These are phyloP conservation scores for Tieghemostelium lacteum DNA, from an alignment of 78 protist genomes.

Conservation along the genomic window DNA sequence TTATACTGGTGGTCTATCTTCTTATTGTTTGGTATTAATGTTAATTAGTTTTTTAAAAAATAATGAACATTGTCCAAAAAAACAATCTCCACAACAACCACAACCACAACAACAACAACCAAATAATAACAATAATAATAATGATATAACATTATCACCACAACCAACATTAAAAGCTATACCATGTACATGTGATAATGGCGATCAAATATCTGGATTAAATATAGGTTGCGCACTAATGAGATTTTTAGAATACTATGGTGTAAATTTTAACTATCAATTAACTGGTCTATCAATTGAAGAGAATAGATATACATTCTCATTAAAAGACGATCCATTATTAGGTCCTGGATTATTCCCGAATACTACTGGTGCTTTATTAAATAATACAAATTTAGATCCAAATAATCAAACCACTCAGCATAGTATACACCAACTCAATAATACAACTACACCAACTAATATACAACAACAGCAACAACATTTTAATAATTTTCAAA, in stretches of 20 bases:
- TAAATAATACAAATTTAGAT: constrained; percentile 9
- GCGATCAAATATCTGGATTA: constrained; percentile 47
- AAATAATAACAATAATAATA: neutral
- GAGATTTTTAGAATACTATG: constrained; percentile 75
- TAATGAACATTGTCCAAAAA: constrained; percentile 78
- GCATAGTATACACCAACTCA: neutral
- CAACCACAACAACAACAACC: neutral
- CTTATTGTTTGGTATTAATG: constrained; percentile 71
- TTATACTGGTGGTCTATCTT: constrained; percentile 66
- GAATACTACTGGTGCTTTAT: neutral
- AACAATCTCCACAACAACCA: neutral
- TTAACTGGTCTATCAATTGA: constrained; percentile 67
- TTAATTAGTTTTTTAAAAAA: constrained; percentile 72
- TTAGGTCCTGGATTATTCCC: neutral
- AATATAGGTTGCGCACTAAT: constrained; percentile 77
- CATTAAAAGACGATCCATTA: constrained; percentile 40
- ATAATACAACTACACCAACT: neutral
- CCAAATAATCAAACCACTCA: neutral
- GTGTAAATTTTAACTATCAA: constrained; percentile 73
- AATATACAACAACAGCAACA: neutral
- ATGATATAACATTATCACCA: neutral
- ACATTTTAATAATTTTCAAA: no score
- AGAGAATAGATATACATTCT: constrained; percentile 47
- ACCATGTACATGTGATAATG: constrained; percentile 60
- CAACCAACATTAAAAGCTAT: constrained; percentile 66